Evolutionary conservation across 2,329 filamentous ascomycete species (phyloP), one percentile per base, ranked within the genome.

Genomic region (Ambrosiella cleistominuta): DNA sequence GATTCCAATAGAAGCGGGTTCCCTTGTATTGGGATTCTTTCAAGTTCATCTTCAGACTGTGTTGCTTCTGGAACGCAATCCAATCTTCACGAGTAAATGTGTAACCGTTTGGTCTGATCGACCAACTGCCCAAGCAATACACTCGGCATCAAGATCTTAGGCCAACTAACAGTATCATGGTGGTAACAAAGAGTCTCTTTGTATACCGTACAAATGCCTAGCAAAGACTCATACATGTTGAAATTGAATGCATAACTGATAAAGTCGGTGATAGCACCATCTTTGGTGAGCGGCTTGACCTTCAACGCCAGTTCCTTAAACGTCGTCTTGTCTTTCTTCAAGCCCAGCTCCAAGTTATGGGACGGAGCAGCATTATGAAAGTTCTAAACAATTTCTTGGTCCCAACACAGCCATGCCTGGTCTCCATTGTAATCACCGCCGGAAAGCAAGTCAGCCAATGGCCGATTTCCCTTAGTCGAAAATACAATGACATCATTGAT

Each of bases 351-450:
- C 7, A 63, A 58, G 0, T 56, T 1, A 1, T 65, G 65, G 1
- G 65, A 62, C 37, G 0, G 64, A n/a, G 0, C 74, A 70, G 80
- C 78, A 60, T 86, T 88, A 3, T 65, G 63, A 63, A 91, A 91
- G n/a, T 80, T 80, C 4, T 71, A 63, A 0, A 87, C 83, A 2
- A 93, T 75, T 0, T 70, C 68, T 0, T 73, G 70, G 36, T 90
- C 85, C 83, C 84, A 91, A 64, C 83, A 88, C 0, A 88, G 70
- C 85, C 85, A 90, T 3, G 85, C 79, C n/a, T 72, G 76, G 62
- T 93, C 87, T 0, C 87, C 87, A 63, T 91, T 86, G 62, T 89
- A 91, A 64, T 91, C 87, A 0, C 87, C 87, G 0, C 87, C 87
- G 1, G 85, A 87, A 0, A 91, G 71, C 64, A 83, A 82, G 7